Conservation (phyloP, 2,329 filamentous ascomycete species). For the Biscogniauxia sp. region DNA sequence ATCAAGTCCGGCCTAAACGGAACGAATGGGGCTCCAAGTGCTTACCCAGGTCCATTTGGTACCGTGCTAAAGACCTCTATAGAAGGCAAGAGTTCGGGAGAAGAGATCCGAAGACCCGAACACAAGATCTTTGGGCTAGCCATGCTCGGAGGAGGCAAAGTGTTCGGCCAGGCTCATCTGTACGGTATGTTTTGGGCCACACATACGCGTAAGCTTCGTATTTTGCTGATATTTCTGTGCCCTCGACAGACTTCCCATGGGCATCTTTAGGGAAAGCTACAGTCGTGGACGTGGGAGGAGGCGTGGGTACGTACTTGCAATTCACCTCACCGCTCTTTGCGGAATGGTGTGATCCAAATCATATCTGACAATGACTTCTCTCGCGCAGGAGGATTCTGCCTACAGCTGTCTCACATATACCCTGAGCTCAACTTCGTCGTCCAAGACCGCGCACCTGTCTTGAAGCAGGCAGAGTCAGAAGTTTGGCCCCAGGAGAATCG, state of each 20-base stretch:
- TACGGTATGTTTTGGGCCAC: conserved; percentile 6
- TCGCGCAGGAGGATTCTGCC: conserved; percentile 28
- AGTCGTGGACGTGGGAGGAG: conserved; percentile 17
- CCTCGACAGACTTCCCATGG: conserved; percentile 16
- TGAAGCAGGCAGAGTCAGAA: conserved; percentile 25
- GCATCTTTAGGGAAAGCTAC: conserved; percentile 15
- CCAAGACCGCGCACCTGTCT: conserved; percentile 33
- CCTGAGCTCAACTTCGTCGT: conserved; percentile 35
- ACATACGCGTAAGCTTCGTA: not conserved
- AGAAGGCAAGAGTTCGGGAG: not conserved
- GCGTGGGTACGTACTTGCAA: conserved; percentile 11
- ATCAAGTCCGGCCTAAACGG: conserved; percentile 6
- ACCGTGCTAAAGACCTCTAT: conserved; percentile 10
- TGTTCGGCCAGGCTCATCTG: conserved; percentile 15
- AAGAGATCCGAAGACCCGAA: conserved; percentile 12
- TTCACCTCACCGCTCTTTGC: not conserved
- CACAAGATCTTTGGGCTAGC: conserved; percentile 18
- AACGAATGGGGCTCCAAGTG: conserved; percentile 1
- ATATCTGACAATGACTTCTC: not conserved
- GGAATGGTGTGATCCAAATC: not conserved
- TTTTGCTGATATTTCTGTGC: not conserved
- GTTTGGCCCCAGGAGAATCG: conserved; percentile 32
- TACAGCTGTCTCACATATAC: conserved; percentile 33
- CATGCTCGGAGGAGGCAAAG: conserved; percentile 18
- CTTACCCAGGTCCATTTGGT: conserved; percentile 29